A percentile compares a stretch with the other conserved stretches of the same genome.
phyloP scores from a whole-genome alignment of 495 filamentous ascomycete genomes.

The Aspergillus nanangensis region DNA sequence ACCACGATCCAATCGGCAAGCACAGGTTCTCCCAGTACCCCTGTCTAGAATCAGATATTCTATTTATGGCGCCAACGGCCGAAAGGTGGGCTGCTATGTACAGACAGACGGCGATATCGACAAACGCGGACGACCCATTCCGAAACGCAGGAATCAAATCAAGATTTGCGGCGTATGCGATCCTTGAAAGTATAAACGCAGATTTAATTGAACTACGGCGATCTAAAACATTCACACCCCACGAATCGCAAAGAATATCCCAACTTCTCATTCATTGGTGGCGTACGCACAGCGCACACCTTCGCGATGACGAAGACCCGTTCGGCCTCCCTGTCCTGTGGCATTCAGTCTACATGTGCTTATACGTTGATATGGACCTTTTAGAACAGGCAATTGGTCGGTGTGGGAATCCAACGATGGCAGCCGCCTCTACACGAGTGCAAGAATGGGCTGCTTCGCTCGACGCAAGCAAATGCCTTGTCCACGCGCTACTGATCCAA shows the following conservation, averaged over 20 bases:
- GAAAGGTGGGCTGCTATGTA: conserved; percentile 20
- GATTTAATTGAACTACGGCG: conserved; percentile 14
- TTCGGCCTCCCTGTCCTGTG: conserved; percentile 30
- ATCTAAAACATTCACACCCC: conserved; percentile 11
- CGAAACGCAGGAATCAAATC: conserved; percentile 7
- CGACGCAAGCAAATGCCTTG: conserved; percentile 20
- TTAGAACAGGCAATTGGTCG: conserved; percentile 26
- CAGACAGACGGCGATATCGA: conserved; percentile 3
- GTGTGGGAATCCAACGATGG: conserved; percentile 11
- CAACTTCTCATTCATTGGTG: conserved; percentile 19
- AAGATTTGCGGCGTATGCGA: conserved; percentile 17
- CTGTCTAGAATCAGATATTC: conserved; percentile 16
- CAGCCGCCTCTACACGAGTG: background rate
- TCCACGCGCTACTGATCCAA: conserved; percentile 22
- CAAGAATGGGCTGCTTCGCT: conserved; percentile 14
- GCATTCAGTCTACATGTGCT: conserved; percentile 29
- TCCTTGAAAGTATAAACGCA: conserved; percentile 20
- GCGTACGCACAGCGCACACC: conserved; percentile 11
- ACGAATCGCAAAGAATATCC: conserved; percentile 8
- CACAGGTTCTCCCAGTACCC: conserved; percentile 18
- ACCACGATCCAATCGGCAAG: conserved; percentile 28
- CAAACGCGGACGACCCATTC: conserved; percentile 3
- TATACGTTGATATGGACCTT: conserved; percentile 28
- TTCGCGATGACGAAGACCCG: conserved; percentile 4
- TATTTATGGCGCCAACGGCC: conserved; percentile 29